Conservation (phyloP, 441 rosid genomes). For the Breynia disticha region DNA sequence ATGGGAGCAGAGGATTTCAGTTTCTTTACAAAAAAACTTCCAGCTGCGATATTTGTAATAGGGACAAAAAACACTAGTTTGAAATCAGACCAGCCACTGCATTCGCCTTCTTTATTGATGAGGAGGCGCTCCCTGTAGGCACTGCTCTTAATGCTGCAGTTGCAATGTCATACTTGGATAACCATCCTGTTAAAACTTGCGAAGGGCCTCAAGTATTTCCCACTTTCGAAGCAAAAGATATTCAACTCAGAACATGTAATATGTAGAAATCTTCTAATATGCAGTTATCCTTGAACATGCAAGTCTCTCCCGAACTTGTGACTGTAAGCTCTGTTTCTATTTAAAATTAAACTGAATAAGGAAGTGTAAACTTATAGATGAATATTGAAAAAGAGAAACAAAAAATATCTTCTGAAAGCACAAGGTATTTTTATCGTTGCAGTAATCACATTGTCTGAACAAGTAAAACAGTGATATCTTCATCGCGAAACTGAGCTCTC, state of each 20-base stretch:
- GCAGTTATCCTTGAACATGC: neutral
- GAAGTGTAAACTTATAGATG: no score
- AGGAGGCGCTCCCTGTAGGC: conserved; percentile 39
- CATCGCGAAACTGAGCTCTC: no score
- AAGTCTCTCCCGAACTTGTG: no score
- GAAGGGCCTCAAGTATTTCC: conserved; percentile 3
- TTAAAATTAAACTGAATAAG: no score
- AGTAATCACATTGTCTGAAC: no score
- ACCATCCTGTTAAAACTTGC: conserved; percentile 12
- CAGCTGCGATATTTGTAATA: conserved; percentile 30
- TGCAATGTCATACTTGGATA: conserved; percentile 39
- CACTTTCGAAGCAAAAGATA: neutral
- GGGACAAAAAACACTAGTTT: conserved; percentile 35
- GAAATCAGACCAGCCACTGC: conserved; percentile 29
- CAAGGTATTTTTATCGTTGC: no score
- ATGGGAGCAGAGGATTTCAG: conserved; percentile 57
- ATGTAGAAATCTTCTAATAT: no score
- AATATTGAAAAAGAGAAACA: no score
- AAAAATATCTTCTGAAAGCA: no score
- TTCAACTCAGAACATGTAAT: neutral
- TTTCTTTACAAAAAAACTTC: conserved; percentile 32
- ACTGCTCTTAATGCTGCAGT: conserved; percentile 40
- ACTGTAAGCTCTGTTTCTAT: no score
- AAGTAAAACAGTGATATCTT: no score
- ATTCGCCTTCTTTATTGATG: conserved; percentile 43